Conservation (phyloP, 192 early-diverging fungal species). For the Linnemannia elongata region DNA sequence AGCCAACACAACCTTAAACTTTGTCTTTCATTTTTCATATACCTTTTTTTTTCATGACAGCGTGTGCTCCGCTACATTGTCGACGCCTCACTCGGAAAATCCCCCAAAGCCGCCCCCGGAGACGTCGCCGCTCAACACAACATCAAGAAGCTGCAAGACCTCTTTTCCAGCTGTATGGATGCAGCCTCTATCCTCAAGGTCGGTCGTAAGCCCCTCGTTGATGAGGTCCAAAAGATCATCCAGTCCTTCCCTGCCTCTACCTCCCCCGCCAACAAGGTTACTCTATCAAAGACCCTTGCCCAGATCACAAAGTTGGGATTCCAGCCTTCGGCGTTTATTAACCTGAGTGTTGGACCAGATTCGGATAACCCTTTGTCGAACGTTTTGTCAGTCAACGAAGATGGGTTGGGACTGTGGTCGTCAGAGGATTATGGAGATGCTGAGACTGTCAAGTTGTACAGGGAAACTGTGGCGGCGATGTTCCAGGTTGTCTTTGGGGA, state of each 20-base stretch:
- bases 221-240: conserved; percentile 34
- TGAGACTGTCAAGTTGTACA: conserved; percentile 53
- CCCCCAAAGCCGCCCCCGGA: conserved; percentile 35
- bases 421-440: conserved; percentile 64
- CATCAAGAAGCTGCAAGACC: conserved; percentile 62
- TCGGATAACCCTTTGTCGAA: neutral
- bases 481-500: conserved; percentile 35
- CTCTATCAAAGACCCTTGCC: conserved; percentile 3
- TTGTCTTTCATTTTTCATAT: neutral
- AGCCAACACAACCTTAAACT: no score
- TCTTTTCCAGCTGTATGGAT: conserved; percentile 66
- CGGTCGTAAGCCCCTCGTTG: conserved; percentile 43
- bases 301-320: conserved; percentile 21
- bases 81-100: conserved; percentile 34
- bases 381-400: neutral
- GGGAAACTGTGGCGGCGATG: conserved; percentile 53
- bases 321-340: neutral
- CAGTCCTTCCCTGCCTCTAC: conserved; percentile 34
- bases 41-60: conserved; percentile 1
- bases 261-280: neutral
- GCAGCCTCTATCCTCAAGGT: conserved; percentile 25
- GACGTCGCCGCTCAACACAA: conserved; percentile 57
- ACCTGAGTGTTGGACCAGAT: neutral
- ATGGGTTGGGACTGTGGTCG: conserved; percentile 16
- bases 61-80: conserved; percentile 62